A percentile compares a stretch with the other conserved stretches of the same genome.
These are phyloP conservation scores for Chiua sp. DNA, from an alignment of 1,284 basidiomycete species.

Conservation along the genomic window DNA sequence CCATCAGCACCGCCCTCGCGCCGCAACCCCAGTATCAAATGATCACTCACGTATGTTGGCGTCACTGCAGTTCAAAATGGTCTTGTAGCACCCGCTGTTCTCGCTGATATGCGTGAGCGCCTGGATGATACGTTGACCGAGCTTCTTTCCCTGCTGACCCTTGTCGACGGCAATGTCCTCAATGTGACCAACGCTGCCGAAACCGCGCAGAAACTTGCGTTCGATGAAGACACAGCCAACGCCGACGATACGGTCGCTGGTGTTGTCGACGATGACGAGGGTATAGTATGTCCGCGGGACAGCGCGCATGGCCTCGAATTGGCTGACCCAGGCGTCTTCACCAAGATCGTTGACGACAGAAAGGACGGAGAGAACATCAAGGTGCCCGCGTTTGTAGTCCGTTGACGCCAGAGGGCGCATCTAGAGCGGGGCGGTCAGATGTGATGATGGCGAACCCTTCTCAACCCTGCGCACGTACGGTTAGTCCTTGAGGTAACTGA, in stretches of 20 bases:
- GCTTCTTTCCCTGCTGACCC: constrained; percentile 86
- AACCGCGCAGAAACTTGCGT: constrained; percentile 89
- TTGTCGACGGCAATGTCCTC: constrained; percentile 97
- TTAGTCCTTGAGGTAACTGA: constrained; percentile 58
- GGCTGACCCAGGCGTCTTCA: constrained; percentile 66
- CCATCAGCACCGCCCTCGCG: constrained; percentile 13
- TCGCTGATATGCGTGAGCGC: constrained; percentile 83
- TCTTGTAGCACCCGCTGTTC: constrained; percentile 88
- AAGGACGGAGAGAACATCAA: constrained; percentile 82
- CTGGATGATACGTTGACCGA: constrained; percentile 89
- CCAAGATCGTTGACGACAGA: constrained; percentile 82
- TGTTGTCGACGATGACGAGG: constrained; percentile 81
- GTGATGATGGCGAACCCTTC: neutral
- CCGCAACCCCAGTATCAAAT: constrained; percentile 29
- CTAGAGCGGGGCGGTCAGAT: constrained; percentile 45
- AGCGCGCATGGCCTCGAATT: constrained; percentile 67
- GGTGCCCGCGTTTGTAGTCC: constrained; percentile 87
- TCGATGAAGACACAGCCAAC: constrained; percentile 89
- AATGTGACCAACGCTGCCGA: constrained; percentile 90
- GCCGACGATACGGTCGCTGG: constrained; percentile 82
- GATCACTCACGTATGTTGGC: constrained; percentile 86
- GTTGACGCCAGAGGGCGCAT: constrained; percentile 88
- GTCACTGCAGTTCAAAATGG: constrained; percentile 94
- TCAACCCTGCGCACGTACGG: constrained; percentile 34
- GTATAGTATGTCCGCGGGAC: constrained; percentile 78